A percentile compares a stretch with the other conserved stretches of the same genome.
Evolutionary conservation across 495 filamentous ascomycete species (phyloP).

Genomic region (Penicillium silybi): DNA sequence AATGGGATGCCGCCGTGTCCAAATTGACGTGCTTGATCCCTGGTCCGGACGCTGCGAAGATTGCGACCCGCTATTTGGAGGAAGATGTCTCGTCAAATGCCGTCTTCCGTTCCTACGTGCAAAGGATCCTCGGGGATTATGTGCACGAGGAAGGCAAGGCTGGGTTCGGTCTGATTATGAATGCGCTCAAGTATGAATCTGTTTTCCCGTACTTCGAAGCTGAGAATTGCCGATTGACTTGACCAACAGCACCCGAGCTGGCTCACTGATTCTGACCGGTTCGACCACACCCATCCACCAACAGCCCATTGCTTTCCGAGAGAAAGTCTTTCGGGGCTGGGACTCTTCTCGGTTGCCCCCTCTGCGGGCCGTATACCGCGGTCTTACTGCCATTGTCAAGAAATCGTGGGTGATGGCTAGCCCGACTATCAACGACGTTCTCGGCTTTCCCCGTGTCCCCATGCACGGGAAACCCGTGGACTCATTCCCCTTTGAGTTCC

Average conservation of each 20-base stretch:
- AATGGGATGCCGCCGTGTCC: conserved; percentile 31
- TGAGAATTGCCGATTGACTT: conserved; percentile 6
- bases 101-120: conserved; percentile 40
- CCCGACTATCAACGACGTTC: conserved; percentile 50
- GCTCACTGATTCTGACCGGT: conserved; percentile 65
- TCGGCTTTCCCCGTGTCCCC: conserved; percentile 61
- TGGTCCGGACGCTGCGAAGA: conserved; percentile 23
- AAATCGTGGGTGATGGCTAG: conserved; percentile 57
- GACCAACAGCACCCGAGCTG: conserved; percentile 56
- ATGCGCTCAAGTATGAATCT: conserved; percentile 48
- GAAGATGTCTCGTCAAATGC: conserved; percentile 49
- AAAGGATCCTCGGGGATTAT: conserved; percentile 40
- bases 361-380: conserved; percentile 54
- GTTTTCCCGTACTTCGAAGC: background rate
- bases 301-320: conserved; percentile 57
- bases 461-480: conserved; percentile 56
- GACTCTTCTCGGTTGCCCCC: conserved; percentile 52
- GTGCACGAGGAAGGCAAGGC: conserved; percentile 46
- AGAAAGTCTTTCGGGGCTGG: conserved; percentile 60
- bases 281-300: conserved; percentile 57
- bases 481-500: conserved; percentile 51
- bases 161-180: conserved; percentile 49
- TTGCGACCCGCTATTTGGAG: conserved; percentile 42
- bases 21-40: conserved; percentile 27
- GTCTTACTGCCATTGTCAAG: conserved; percentile 52